Evolutionary conservation across 2,329 filamentous ascomycete genomes (phyloP).

Genomic region (Penicillium vulpinum): DNA sequence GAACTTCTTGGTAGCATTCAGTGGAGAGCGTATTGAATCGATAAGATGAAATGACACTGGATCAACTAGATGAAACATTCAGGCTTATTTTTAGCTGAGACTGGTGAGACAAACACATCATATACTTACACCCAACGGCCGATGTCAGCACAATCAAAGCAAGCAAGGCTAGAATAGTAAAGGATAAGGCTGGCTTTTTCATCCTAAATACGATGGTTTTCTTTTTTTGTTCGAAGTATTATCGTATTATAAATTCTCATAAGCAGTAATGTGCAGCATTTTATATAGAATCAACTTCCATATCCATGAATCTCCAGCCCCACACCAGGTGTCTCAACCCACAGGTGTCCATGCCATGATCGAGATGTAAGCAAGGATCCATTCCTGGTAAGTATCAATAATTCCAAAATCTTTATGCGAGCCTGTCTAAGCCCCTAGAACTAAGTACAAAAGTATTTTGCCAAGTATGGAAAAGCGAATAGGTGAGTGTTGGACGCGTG

Average conservation of each 20-base stretch:
- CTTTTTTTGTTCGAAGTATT: background rate
- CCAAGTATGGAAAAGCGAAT: background rate
- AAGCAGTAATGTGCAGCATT: background rate
- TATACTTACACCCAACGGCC: background rate
- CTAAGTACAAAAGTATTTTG: background rate
- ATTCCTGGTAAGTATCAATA: background rate
- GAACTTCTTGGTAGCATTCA: background rate
- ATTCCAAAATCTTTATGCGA: no score
- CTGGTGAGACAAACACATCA: background rate
- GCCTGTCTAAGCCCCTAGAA: background rate
- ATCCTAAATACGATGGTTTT: background rate
- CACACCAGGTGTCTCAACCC: background rate
- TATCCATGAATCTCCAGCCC: background rate
- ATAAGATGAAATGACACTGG: background rate
- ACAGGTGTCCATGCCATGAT: background rate
- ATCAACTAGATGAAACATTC: background rate
- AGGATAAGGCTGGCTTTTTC: background rate
- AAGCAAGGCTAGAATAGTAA: background rate
- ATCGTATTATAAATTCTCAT: no score
- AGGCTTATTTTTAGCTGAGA: background rate
- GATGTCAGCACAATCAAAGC: background rate
- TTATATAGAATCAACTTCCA: background rate
- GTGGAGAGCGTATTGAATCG: background rate
- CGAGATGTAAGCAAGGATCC: background rate
- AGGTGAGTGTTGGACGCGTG: background rate